These are phyloP conservation scores for Rosa lucieae DNA, from an alignment of 306 rosid species.

Conservation along the genomic window DNA sequence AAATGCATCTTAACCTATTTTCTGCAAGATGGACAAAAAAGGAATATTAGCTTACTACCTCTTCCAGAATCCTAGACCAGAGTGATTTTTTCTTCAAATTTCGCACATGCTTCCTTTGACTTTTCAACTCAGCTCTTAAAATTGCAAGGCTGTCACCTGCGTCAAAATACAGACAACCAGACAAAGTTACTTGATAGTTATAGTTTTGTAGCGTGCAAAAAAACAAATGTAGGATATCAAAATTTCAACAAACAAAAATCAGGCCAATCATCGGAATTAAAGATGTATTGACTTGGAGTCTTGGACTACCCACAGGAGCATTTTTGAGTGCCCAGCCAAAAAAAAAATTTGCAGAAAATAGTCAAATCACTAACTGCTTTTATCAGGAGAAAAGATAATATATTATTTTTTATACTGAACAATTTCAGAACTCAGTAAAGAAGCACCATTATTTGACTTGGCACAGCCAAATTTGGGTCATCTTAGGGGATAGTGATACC, in stretches of 20 bases:
- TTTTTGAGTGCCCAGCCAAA: background rate
- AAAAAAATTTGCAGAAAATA: background rate
- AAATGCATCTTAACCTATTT: conserved; percentile 8
- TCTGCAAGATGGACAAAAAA: conserved; percentile 15
- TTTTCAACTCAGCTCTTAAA: conserved; percentile 86
- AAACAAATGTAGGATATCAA: conserved; percentile 9
- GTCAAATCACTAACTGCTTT: background rate
- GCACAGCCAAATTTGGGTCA: background rate
- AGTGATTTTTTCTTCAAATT: conserved; percentile 91
- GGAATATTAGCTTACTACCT: conserved; percentile 57
- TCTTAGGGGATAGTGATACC: background rate
- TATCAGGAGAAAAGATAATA: background rate
- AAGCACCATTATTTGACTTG: background rate
- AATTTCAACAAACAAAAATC: background rate
- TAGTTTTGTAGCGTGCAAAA: conserved; percentile 16
- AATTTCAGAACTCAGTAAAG: background rate
- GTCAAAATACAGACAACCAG: conserved; percentile 25
- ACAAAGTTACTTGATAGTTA: conserved; percentile 25
- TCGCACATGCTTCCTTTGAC: conserved; percentile 93
- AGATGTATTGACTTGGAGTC: background rate
- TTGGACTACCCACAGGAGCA: background rate
- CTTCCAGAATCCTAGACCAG: conserved; percentile 96
- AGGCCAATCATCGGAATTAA: background rate
- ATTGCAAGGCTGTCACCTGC: conserved; percentile 94
- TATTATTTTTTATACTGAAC: background rate